phyloP scores from a whole-genome alignment of 257 asterid genomes.

The Fraxinus excelsior region DNA sequence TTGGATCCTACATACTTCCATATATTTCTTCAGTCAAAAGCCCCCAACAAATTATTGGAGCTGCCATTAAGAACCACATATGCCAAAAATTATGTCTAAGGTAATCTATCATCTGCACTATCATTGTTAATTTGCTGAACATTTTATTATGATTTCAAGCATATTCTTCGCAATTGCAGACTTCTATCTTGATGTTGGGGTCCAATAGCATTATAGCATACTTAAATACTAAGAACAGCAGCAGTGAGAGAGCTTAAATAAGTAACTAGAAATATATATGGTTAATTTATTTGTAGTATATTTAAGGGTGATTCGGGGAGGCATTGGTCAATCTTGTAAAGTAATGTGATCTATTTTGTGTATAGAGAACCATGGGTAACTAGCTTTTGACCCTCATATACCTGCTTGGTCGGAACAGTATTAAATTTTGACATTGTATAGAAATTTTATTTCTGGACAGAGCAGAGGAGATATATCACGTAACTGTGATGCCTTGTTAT shows the following conservation, averaged over 20 bases:
- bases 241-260: slow-evolving; percentile 3
- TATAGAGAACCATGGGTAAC: background rate
- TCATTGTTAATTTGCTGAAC: slow-evolving; percentile 2
- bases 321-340: slow-evolving; percentile 14
- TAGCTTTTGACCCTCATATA: background rate
- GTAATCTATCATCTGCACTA: slow-evolving; percentile 38
- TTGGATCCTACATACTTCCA: slow-evolving; percentile 89
- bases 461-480: slow-evolving; percentile 91
- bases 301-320: background rate
- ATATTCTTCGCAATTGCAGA: background rate
- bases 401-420: slow-evolving; percentile 7
- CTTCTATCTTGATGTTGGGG: background rate
- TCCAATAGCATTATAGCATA: background rate
- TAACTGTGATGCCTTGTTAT: slow-evolving; percentile 97
- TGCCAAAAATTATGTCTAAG: slow-evolving; percentile 62
- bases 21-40: slow-evolving; percentile 91
- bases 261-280: slow-evolving; percentile 14
- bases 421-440: slow-evolving; percentile 25
- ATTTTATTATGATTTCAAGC: background rate
- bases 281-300: background rate
- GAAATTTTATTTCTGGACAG: slow-evolving; percentile 43
- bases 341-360: background rate
- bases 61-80: slow-evolving; percentile 65
- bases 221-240: background rate
- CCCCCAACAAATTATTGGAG: slow-evolving; percentile 95